Evolutionary conservation across 2,329 filamentous ascomycete species (phyloP), one percentile per base, ranked within the genome.

Genomic region (Bimuria novae-zelandiae): DNA sequence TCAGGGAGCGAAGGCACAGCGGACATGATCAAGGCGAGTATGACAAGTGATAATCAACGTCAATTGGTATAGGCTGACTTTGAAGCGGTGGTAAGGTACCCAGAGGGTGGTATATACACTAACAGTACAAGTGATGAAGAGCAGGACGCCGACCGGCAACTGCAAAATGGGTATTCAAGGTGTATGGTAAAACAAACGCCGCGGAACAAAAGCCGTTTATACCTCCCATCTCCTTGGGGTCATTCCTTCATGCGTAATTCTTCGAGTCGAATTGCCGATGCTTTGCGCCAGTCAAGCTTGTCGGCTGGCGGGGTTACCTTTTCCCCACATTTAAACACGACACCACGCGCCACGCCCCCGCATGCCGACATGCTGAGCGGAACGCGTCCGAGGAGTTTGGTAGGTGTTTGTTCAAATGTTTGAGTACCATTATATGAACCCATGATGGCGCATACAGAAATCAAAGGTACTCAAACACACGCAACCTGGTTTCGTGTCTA

Each of bases 1-100:
- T 55, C 52, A 2, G 68, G 69, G 7, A 71, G 50, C 22, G 65
- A 64, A 5, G 68, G 68, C 33, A 71, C 47, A 23, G 65, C 68
- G 16, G 68, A 69, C 69, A 72, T 72, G 10, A 39, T 41, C n/a
- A 19, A 36, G 16, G n/a, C 25, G 33, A 49, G 32, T 35, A 27
- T 12, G n/a, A 37, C 30, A 16, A 21, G n/a, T 17, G 40, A 22
- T 43, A 32, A 39, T 7, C 4, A 8, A 32, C 8, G 11, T 19
- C 19, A 23, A 12, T n/a, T 32, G 12, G 19, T 30, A 44, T 11
- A 30, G 7, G 37, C 19, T 46, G 33, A 21, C 14, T 22, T 32
- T 19, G 16, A 35, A 49, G 40, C 48, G 39, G 16, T 21, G 37
- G 30, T 39, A 16, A n/a, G n/a, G n/a, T n/a, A 21, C 19, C 16